These are phyloP conservation scores for Aspergillus bertholletiae DNA, from an alignment of 495 filamentous ascomycete species.

Conservation along the genomic window DNA sequence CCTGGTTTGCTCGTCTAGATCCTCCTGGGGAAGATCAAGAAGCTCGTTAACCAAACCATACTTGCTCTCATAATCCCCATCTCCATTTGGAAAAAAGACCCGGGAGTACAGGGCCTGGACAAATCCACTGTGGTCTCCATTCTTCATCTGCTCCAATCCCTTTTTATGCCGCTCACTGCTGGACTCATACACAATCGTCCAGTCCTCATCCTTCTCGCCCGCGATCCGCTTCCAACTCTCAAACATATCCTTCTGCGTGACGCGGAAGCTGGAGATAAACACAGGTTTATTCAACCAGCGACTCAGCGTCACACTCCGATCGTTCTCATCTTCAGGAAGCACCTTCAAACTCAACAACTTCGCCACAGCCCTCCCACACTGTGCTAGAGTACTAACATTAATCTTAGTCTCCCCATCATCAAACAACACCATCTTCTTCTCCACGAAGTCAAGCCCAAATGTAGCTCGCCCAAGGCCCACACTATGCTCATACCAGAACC, in stretches of 20 bases:
- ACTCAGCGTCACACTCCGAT: slow-evolving; percentile 21
- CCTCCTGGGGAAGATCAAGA: slow-evolving; percentile 55
- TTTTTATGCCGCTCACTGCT: slow-evolving; percentile 38
- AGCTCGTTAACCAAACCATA: slow-evolving; percentile 42
- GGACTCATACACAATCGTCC: slow-evolving; percentile 48
- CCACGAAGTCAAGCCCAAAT: slow-evolving; percentile 46
- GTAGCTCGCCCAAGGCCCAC: slow-evolving; percentile 20
- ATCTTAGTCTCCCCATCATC: slow-evolving; percentile 45
- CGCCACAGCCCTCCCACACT: slow-evolving; percentile 45
- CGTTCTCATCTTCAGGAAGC: slow-evolving; percentile 40
- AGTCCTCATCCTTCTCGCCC: slow-evolving; percentile 49
- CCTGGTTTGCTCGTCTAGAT: slow-evolving; percentile 52
- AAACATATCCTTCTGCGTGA: slow-evolving; percentile 52
- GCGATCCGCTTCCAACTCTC: slow-evolving; percentile 50
- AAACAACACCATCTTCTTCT: slow-evolving; percentile 35
- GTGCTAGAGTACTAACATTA: slow-evolving; percentile 38
- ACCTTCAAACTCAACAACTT: slow-evolving; percentile 38
- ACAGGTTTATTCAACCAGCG: slow-evolving; percentile 38
- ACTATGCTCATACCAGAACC: slow-evolving; percentile 55
- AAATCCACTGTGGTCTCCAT: slow-evolving; percentile 33
- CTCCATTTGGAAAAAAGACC: slow-evolving; percentile 47
- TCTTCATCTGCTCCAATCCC: slow-evolving; percentile 35
- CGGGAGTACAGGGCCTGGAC: slow-evolving; percentile 45
- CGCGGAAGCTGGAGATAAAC: slow-evolving; percentile 42
- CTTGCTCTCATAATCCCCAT: slow-evolving; percentile 35